Conservation (phyloP, 257 asterid genomes). For the Buddleja alternifolia region DNA sequence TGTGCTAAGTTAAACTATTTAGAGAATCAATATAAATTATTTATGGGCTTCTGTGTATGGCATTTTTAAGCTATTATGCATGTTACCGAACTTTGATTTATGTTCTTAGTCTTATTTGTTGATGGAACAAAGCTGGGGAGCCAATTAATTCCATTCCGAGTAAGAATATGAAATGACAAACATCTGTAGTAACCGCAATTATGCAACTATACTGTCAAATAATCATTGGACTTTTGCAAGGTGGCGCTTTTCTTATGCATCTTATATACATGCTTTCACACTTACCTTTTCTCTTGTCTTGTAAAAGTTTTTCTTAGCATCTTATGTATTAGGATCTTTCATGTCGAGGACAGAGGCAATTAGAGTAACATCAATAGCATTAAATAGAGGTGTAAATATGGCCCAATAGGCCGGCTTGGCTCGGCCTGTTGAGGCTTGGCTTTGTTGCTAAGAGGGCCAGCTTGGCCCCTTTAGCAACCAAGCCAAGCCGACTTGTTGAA, state of each 20-base stretch:
- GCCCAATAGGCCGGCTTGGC: too few relatives aligned
- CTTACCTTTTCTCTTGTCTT: neutral
- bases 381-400: too few relatives aligned
- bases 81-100: neutral
- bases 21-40: slow-evolving; percentile 3
- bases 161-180: neutral
- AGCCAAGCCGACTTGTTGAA: too few relatives aligned
- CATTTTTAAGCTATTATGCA: slow-evolving; percentile 2
- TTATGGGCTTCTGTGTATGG: neutral
- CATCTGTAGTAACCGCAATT: neutral
- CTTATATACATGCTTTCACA: neutral
- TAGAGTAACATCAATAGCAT: too few relatives aligned
- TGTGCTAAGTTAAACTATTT: slow-evolving; percentile 2
- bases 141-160: neutral
- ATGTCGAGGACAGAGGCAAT: neutral
- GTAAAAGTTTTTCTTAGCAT: slow-evolving; percentile 6
- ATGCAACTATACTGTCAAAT: slow-evolving; percentile 2
- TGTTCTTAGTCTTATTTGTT: slow-evolving; percentile 9
- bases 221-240: neutral
- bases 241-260: neutral
- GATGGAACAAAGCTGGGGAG: neutral
- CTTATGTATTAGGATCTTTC: neutral
- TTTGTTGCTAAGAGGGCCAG: too few relatives aligned
- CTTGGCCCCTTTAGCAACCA: too few relatives aligned
- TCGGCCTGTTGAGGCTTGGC: too few relatives aligned